Evolutionary conservation across 2,329 filamentous ascomycete species (phyloP), one percentile per base, ranked within the genome.

Genomic region (Drechslerella stenobrocha): DNA sequence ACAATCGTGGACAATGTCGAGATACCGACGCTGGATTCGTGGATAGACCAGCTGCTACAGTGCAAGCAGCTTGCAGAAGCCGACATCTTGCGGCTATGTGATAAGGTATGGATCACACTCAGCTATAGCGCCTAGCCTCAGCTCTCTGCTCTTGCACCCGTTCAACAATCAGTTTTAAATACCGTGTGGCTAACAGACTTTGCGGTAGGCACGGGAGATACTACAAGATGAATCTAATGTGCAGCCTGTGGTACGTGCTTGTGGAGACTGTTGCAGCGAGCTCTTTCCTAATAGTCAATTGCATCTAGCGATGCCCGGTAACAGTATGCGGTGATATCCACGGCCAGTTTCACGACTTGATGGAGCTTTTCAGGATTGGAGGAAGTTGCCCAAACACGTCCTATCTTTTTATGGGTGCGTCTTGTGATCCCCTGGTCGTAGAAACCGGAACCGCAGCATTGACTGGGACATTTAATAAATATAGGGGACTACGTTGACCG

Each of bases 341-440:
- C 79, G 93, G 93, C 72, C 93, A 98, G 79, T 97, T 97, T 78
- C 92, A 97, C 78, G 93, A 98, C 76, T 80, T 98, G 78, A 97
- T 98, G 90, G 93, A 98, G 80, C 85, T 98, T 55, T 98, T 98
- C 84, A 95, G 95, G 81, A 97, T 98, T 77, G 93, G 93, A 73
- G 93, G 93, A 56, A 90, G 91, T 69, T 96, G 96, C 76, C 93
- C 93, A 72, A 93, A 98, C 78, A 97, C 93, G 76, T 97, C 97
- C 81, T 97, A 97, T 79, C 87, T 97, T 72, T 97, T 97, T 81
- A 97, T 98, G 90, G 91, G 90, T 93, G 80, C 76, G 85, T 52
- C 53, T 70, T 60, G 67, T 72, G 69, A 64, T 66, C 32, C 71
- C 61, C 45, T 57, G 61, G 28, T 58, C 66, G 28, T 58, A 51